These are phyloP conservation scores for Coprinopsis strossmayeri DNA, from an alignment of 768 basidiomycete genomes.

Conservation along the genomic window DNA sequence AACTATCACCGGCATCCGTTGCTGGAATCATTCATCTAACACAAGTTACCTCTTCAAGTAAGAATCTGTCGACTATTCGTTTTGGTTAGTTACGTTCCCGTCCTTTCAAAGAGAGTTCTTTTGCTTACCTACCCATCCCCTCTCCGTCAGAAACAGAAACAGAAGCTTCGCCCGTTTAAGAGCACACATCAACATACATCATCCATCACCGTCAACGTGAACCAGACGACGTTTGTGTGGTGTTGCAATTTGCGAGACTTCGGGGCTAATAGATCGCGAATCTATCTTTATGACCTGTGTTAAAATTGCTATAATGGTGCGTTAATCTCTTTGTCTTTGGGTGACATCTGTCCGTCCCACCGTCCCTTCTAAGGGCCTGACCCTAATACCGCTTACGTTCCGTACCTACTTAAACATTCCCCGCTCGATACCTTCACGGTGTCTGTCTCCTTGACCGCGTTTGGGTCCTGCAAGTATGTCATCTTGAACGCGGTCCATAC, in stretches of 20 bases:
- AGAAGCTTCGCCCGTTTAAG: neutral
- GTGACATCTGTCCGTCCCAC: constrained; percentile 6
- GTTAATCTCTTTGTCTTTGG: constrained; percentile 15
- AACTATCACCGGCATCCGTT: neutral
- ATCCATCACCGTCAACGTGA: too few species aligned
- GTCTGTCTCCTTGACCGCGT: neutral
- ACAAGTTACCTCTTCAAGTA: neutral
- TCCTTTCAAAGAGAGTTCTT: neutral
- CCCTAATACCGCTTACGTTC: too few species aligned
- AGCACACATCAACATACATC: too few species aligned
- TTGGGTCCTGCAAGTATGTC: too few species aligned
- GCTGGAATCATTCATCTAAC: neutral
- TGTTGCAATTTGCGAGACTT: constrained; percentile 1
- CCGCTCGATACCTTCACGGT: too few species aligned
- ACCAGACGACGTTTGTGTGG: too few species aligned
- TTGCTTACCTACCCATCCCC: constrained; percentile 1
- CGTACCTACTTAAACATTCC: too few species aligned
- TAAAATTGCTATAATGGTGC: constrained; percentile 27
- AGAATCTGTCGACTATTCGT: neutral
- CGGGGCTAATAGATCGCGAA: constrained; percentile 12
- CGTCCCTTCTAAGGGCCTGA: too few species aligned
- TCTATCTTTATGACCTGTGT: constrained; percentile 25
- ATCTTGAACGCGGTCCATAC: neutral
- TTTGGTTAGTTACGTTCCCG: neutral
- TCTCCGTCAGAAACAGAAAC: neutral